A percentile compares a stretch with the other conserved stretches of the same genome.
Evolutionary conservation across 2,329 filamentous ascomycete genomes (phyloP).

Genomic region (Nectriaceae sp.): DNA sequence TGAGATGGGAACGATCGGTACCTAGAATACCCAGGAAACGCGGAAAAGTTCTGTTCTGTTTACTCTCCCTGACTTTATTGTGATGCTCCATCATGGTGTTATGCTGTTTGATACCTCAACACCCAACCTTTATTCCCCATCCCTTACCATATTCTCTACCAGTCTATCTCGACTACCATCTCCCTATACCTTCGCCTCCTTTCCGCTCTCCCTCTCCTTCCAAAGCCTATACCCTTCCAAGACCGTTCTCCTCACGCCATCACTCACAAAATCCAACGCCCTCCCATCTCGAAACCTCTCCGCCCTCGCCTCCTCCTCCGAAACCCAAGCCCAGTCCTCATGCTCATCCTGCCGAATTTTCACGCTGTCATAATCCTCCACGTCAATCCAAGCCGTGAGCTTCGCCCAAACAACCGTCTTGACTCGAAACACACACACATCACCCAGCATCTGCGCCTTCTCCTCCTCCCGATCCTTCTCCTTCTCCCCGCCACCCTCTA

Average conservation of each 20-base stretch:
- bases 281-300: conserved; percentile 27
- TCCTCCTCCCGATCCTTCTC: neutral
- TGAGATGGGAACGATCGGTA: no score
- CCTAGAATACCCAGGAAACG: neutral
- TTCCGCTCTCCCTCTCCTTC: conserved; percentile 12
- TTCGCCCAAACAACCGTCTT: conserved; percentile 32
- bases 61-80: no score
- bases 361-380: conserved; percentile 25
- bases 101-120: neutral
- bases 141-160: neutral
- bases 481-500: neutral
- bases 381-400: conserved; percentile 31
- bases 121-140: neutral
- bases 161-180: neutral
- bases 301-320: conserved; percentile 35
- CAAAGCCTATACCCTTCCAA: conserved; percentile 36
- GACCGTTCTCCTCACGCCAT: conserved; percentile 31
- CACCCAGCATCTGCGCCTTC: conserved; percentile 5
- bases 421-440: conserved; percentile 26
- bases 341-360: conserved; percentile 40
- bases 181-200: neutral
- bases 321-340: conserved; percentile 40
- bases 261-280: conserved; percentile 34
- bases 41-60: neutral
- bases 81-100: neutral